These are phyloP conservation scores for Dipteronia dyeriana DNA, from an alignment of 345 rosid genomes.

Conservation along the genomic window DNA sequence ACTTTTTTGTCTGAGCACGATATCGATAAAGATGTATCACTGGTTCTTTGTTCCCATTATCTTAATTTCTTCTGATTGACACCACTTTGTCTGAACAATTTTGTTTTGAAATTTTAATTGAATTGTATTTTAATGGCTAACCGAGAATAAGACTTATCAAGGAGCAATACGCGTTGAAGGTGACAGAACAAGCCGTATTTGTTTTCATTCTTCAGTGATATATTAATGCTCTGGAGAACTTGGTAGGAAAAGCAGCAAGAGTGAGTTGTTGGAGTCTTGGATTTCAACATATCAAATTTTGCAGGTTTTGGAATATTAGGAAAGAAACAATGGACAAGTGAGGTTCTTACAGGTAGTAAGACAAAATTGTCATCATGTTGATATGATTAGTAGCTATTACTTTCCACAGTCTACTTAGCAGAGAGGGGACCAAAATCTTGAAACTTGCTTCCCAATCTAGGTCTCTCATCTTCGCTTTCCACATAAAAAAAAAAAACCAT, in stretches of 20 bases:
- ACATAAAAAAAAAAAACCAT: background rate
- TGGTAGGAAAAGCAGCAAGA: background rate
- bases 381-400: conserved; percentile 47
- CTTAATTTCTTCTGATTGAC: conserved; percentile 13
- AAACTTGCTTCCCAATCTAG: background rate
- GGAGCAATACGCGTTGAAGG: conserved; percentile 38
- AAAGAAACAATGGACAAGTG: conserved; percentile 22
- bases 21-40: conserved; percentile 12
- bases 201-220: conserved; percentile 4
- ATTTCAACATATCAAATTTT: too few relatives aligned
- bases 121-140: background rate
- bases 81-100: background rate
- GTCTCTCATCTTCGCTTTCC: background rate
- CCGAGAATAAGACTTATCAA: conserved; percentile 29
- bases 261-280: conserved; percentile 22
- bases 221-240: background rate
- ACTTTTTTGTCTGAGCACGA: background rate
- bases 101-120: background rate
- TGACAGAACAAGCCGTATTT: conserved; percentile 24
- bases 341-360: conserved; percentile 26
- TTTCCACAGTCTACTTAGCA: background rate
- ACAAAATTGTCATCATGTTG: conserved; percentile 47
- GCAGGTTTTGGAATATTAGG: background rate
- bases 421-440: conserved; percentile 21
- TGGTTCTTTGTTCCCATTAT: too few relatives aligned